Evolutionary conservation across 176 grass and related monocot species (phyloP), one percentile per base, ranked within the genome.

Genomic region (Panicum miliaceum): DNA sequence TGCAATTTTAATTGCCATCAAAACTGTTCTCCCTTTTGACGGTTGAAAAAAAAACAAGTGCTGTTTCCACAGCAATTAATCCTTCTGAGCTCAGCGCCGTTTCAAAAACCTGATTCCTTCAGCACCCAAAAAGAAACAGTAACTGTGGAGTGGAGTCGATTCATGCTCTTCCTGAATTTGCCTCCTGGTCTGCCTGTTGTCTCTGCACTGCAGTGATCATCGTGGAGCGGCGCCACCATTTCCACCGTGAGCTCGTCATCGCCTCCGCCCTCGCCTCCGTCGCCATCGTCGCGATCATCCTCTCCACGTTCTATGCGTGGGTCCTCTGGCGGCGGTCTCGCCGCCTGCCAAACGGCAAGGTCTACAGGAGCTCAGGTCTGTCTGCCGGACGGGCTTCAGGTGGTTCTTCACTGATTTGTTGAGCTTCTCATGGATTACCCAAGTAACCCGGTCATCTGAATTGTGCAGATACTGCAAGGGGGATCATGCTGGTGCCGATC

Each of bases 161-260:
- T 62, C 18, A 13, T 56, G 12, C 20, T 36, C 15, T 68, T 60
- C 9, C 22, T 35, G 69, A 72, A 42, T 20, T 41, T 5, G 7
- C 36, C 36, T 46, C 25, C 20, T 78, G 52, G 64, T 4, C 15
- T 76, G 5, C 5, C 52, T 53, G 4, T 51, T 84, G 69, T 73
- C 4, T 42, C 46, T 77, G 77, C 81, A 92, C 48, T 78, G 78
- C 84, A 94, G 93, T 84, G 73, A 88, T 93, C 62, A 89, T 90
- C 18, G 84, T 86, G 69, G 92, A 82, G 57, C 61, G 51, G 64
- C 89, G 54, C 50, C 88, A 73, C 38, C 96, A 92, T 79, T 92
- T 87, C 78, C 89, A 95, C 88, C 87, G 89, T 2, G 91, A 96
- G 89, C 85, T 99, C 69, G 52, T 89, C 56, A 58, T 96, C 53